Evolutionary conservation across 352 stramenopile genomes (phyloP), one percentile per base, ranked within the genome.

Genomic region (Globisporangium canariense): DNA sequence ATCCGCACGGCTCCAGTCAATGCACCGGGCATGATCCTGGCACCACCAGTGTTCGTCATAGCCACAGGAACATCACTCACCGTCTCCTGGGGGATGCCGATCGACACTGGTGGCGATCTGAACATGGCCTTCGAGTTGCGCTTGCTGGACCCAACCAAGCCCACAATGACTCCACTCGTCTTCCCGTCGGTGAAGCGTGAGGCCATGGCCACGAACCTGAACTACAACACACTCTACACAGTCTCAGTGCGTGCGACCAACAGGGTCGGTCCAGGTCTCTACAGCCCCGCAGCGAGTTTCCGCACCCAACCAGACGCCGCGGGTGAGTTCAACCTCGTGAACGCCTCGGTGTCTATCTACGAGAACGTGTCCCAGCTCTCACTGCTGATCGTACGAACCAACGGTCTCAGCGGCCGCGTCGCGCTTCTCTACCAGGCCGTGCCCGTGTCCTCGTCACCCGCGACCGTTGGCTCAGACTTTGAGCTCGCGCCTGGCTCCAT

Each of bases 291-390:
- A 14, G 18, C 69, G 9, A 60, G 13, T 1, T 52, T 56, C 1
- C 67, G n/a, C 8, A 91, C 83, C 0, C 65, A 79, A 10, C 77
- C 79, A 2, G 80, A 88, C 20, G 57, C 76, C 11, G 74, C 80
- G n/a, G 83, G 83, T 0, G 70, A 76, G 25, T 87, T 91, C 55
- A 80, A 61, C 41, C 76, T 91, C 46, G 61, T 58, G 9, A 59
- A 62, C 28, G 40, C 69, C 0, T 64, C 36, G 0, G 50, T 70
- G 2, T 65, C 59, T 1, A 72, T 90, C 4, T 25, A 74, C 0
- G 81, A 91, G 41, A 84, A 88, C 28, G 71, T 68, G 13, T 77
- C 66, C 0, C 34, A 64, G 11, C 51, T 89, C 4, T 28, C 46
- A 16, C 46, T 90, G 0, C 30, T 60, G 6, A 62, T 91, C 4